A percentile compares a stretch with the other conserved stretches of the same genome.
These are phyloP conservation scores for Afroboletus lepidellus DNA, from an alignment of 1,284 basidiomycete genomes.

Conservation along the genomic window DNA sequence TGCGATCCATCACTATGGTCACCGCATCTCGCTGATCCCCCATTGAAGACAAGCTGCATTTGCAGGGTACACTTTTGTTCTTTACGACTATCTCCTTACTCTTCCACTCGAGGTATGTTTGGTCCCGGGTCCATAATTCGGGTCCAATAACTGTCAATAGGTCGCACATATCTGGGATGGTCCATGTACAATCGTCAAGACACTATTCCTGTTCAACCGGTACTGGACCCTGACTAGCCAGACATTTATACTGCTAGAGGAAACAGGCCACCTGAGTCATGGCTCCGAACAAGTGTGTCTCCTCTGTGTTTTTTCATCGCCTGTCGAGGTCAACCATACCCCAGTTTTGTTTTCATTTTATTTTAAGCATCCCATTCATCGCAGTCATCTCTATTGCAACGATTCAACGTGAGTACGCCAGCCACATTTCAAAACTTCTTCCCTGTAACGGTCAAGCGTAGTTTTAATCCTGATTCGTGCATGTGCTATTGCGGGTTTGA, in stretches of 20 bases:
- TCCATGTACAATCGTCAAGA: slow-evolving; percentile 19
- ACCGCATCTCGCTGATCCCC: background rate
- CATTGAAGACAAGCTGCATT: slow-evolving; percentile 8
- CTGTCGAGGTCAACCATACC: background rate
- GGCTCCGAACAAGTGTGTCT: slow-evolving; percentile 16
- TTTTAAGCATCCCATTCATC: slow-evolving; percentile 4
- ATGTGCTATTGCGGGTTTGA: slow-evolving; percentile 19
- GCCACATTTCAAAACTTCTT: background rate
- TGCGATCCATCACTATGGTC: slow-evolving; percentile 3
- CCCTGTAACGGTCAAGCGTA: slow-evolving; percentile 1
- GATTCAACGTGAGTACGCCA: slow-evolving; percentile 21
- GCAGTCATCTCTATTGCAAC: slow-evolving; percentile 22
- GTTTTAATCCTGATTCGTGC: slow-evolving; percentile 27
- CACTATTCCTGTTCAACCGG: slow-evolving; percentile 25
- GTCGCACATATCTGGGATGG: slow-evolving; percentile 19
- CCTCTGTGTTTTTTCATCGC: too few relatives aligned
- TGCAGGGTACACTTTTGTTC: slow-evolving; percentile 15
- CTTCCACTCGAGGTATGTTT: slow-evolving; percentile 19
- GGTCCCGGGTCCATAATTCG: background rate
- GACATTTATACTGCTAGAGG: slow-evolving; percentile 21
- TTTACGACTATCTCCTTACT: slow-evolving; percentile 21
- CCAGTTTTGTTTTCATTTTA: slow-evolving; percentile 22
- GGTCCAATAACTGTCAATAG: slow-evolving; percentile 6
- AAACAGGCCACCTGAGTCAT: slow-evolving; percentile 17
- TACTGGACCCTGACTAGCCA: slow-evolving; percentile 28